A percentile compares a stretch with the other conserved stretches of the same genome.
Evolutionary conservation across 192 early-diverging fungal species (phyloP).

Genomic region (Rhizophagus clarus): DNA sequence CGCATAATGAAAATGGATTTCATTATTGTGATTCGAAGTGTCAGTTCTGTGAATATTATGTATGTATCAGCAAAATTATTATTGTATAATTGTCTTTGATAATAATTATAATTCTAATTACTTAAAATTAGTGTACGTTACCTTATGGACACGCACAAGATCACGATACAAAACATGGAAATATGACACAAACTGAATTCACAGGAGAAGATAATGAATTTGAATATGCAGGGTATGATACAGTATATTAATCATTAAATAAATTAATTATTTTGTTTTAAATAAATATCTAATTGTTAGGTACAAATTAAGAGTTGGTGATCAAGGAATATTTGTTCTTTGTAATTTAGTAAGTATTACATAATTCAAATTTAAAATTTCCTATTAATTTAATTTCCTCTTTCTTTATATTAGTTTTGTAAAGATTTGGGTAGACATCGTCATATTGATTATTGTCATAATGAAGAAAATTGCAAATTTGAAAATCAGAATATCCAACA

Average conservation of each 20-base stretch:
- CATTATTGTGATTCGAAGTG: constrained; percentile 21
- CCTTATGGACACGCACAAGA: constrained; percentile 7
- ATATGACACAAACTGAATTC: constrained; percentile 13
- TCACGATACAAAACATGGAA: constrained; percentile 13
- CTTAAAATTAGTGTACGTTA: not conserved
- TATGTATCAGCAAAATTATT: not conserved
- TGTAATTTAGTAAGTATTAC: constrained; percentile 15
- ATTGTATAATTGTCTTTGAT: too few relatives aligned
- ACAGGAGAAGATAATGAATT: constrained; percentile 17
- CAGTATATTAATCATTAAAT: not conserved
- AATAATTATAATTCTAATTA: not conserved
- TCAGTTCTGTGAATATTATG: constrained; percentile 24
- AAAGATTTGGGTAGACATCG: constrained; percentile 24
- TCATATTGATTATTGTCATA: constrained; percentile 34
- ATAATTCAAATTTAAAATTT: not conserved
- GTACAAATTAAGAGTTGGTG: constrained; percentile 7
- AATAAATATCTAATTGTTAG: not conserved
- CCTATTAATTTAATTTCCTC: too few relatives aligned
- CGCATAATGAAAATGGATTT: constrained; percentile 7
- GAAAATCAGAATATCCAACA: not conserved
- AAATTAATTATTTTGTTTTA: not conserved
- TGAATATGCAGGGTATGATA: constrained; percentile 17
- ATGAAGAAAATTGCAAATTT: constrained; percentile 7
- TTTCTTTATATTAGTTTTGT: not conserved
- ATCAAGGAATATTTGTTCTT: constrained; percentile 17